phyloP scores from a whole-genome alignment of 2,329 filamentous ascomycete genomes.

The Acarospora socialis region DNA sequence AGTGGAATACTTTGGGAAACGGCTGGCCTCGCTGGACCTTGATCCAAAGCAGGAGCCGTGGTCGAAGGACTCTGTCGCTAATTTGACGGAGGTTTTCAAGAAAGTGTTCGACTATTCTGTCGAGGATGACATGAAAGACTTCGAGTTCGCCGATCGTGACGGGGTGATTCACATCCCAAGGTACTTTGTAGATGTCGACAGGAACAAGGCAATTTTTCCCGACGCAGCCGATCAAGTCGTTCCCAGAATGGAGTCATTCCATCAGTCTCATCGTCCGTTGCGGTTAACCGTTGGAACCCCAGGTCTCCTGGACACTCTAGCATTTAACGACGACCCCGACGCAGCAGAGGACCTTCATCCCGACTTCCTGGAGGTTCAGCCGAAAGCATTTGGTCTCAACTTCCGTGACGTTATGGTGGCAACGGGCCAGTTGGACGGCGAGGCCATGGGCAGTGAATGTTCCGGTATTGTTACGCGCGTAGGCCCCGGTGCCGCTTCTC shows the following conservation, averaged over 20 bases:
- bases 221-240: not conserved
- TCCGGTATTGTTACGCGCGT: constrained; percentile 15
- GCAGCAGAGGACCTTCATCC: constrained; percentile 6
- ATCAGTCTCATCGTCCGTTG: constrained; percentile 1
- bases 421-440: constrained; percentile 19
- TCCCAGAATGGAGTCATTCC: not conserved
- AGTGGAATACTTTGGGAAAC: constrained; percentile 1
- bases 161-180: constrained; percentile 3
- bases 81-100: constrained; percentile 3
- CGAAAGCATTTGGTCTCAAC: constrained; percentile 27
- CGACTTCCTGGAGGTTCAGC: constrained; percentile 24
- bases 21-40: not conserved
- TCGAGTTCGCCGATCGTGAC: constrained; percentile 1
- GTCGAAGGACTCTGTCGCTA: too few species aligned
- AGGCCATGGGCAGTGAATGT: constrained; percentile 28
- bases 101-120: constrained; percentile 5
- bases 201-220: not conserved
- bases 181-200: constrained; percentile 4
- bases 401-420: constrained; percentile 34
- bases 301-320: constrained; percentile 15
- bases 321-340: constrained; percentile 13
- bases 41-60: not conserved
- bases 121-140: not conserved
- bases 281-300: constrained; percentile 2
- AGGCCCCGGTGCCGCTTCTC: constrained; percentile 1